Conservation (phyloP, 2,329 filamentous ascomycete species). For the Phaeoacremonium minimum region DNA sequence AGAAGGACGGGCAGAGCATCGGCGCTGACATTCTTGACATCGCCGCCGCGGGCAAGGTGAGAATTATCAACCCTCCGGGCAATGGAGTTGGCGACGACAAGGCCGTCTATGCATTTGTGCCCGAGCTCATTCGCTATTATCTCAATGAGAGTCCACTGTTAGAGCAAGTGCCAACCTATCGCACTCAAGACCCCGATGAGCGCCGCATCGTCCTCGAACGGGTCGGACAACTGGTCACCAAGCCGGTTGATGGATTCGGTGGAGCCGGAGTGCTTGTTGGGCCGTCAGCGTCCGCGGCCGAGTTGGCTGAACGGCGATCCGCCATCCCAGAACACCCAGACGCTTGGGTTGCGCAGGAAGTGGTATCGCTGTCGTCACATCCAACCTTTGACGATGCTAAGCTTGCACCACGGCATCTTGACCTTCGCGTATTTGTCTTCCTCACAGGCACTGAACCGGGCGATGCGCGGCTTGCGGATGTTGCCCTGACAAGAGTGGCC, state of each 20-base stretch:
- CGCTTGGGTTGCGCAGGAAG: conserved; percentile 1
- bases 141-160: not conserved
- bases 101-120: conserved; percentile 2
- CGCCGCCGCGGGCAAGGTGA: not conserved
- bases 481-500: not conserved
- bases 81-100: conserved; percentile 3
- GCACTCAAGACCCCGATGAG: not conserved
- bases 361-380: conserved; percentile 2
- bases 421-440: conserved; percentile 1
- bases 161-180: conserved; percentile 1
- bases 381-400: not conserved
- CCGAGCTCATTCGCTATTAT: conserved; percentile 2
- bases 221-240: not conserved
- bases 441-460: conserved; percentile 1
- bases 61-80: not conserved
- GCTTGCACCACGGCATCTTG: not conserved
- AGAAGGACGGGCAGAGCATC: not conserved
- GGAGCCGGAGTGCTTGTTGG: conserved; percentile 2
- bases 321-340: not conserved
- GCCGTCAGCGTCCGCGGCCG: not conserved
- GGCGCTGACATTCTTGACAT: not conserved
- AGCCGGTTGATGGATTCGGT: conserved; percentile 1
- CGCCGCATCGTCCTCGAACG: conserved; percentile 1
- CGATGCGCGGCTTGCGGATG: not conserved
- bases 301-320: not conserved